A percentile compares a stretch with the other conserved stretches of the same genome.
These are phyloP conservation scores for Pyrenula massariospora DNA, from an alignment of 495 filamentous ascomycete genomes.

Conservation along the genomic window DNA sequence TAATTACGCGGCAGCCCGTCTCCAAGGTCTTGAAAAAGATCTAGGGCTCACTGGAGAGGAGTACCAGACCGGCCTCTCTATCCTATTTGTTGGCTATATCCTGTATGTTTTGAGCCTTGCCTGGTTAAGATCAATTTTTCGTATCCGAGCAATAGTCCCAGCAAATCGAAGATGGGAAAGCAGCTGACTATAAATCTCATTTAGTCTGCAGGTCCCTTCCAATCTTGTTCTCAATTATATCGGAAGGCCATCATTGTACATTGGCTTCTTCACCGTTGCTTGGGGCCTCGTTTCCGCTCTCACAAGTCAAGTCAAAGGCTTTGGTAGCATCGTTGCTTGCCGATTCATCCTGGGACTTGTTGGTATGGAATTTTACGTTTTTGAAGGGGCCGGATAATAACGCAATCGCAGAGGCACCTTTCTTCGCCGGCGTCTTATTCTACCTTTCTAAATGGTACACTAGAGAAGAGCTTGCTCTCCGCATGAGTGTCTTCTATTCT, in stretches of 20 bases:
- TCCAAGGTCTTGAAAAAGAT: conserved; percentile 39
- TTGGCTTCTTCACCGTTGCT: conserved; percentile 36
- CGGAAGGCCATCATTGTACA: conserved; percentile 33
- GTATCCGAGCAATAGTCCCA: not conserved
- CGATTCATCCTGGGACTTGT: conserved; percentile 42
- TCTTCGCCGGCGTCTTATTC: conserved; percentile 37
- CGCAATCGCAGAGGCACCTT: conserved; percentile 29
- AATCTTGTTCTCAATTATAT: conserved; percentile 49
- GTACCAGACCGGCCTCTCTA: conserved; percentile 35
- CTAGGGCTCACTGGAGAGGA: conserved; percentile 24
- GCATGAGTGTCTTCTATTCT: conserved; percentile 56
- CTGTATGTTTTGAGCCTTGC: conserved; percentile 8
- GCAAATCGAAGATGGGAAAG: too few species aligned
- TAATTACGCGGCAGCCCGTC: conserved; percentile 42
- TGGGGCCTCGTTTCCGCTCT: conserved; percentile 42
- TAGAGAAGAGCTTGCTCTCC: conserved; percentile 40
- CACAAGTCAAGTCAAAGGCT: conserved; percentile 39
- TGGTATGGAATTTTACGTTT: conserved; percentile 8
- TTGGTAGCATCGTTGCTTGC: conserved; percentile 39
- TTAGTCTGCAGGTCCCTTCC: conserved; percentile 41
- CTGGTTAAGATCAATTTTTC: conserved; percentile 2
- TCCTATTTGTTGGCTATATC: conserved; percentile 44
- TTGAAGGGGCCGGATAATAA: not conserved
- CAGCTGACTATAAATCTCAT: not conserved
- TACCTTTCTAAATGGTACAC: conserved; percentile 53